Percentiles rank a stretch among this genome's conserved stretches.
These are phyloP conservation scores for Schwanniomyces polymorphus DNA, from an alignment of 805 yeast genomes.

Conservation along the genomic window DNA sequence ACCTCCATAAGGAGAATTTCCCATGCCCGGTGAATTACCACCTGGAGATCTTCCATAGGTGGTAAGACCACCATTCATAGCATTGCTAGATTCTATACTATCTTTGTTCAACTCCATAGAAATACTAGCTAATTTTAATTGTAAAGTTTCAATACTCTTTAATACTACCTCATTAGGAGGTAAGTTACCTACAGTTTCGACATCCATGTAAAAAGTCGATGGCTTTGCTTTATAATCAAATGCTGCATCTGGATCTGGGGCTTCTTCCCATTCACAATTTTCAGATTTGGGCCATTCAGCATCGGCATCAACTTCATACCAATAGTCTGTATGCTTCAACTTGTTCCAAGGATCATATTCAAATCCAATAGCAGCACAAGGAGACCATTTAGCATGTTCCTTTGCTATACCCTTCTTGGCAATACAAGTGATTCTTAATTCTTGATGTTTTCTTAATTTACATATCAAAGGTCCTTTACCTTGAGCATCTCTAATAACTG, in stretches of 20 bases:
- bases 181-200: conserved; percentile 90
- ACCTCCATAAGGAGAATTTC: conserved; percentile 24
- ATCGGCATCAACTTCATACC: conserved; percentile 90
- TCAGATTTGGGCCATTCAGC: conserved; percentile 91
- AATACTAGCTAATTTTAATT: conserved; percentile 87
- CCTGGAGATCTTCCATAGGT: conserved; percentile 46
- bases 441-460: conserved; percentile 90
- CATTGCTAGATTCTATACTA: conserved; percentile 36
- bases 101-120: conserved; percentile 62
- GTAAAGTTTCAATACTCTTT: conserved; percentile 81
- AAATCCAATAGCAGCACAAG: conserved; percentile 92
- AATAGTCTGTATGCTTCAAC: conserved; percentile 89
- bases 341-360: conserved; percentile 99
- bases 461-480: conserved; percentile 87
- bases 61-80: conserved; percentile 48
- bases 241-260: conserved; percentile 81
- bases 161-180: conserved; percentile 87
- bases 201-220: conserved; percentile 76
- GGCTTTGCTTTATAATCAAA: conserved; percentile 88
- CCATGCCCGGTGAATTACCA: conserved; percentile 26
- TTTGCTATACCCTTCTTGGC: conserved; percentile 97
- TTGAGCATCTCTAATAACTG: conserved; percentile 76
- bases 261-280: conserved; percentile 95
- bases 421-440: conserved; percentile 81
- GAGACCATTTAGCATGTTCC: conserved; percentile 99